Evolutionary conservation across 768 basidiomycete genomes (phyloP).

Genomic region (Galerina marginata): DNA sequence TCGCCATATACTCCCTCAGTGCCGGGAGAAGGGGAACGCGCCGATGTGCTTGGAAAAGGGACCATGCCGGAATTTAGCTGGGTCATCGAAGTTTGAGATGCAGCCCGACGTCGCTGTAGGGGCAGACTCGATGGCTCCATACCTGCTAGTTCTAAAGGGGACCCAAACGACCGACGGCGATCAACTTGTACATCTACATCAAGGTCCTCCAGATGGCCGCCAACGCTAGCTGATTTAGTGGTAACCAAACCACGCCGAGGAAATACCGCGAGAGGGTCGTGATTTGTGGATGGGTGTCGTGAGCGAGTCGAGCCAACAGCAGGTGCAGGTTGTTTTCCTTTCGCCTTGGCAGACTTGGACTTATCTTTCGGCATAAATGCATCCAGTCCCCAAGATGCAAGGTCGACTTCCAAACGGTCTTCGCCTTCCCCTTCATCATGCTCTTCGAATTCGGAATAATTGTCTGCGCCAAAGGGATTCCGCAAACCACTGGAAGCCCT

Average conservation of each 20-base stretch:
- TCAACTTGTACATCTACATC: constrained; percentile 27
- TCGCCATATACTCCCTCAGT: constrained; percentile 20
- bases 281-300: constrained; percentile 47
- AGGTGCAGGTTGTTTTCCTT: constrained; percentile 47
- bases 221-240: constrained; percentile 68
- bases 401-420: constrained; percentile 73
- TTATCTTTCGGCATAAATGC: constrained; percentile 77
- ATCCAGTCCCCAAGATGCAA: constrained; percentile 85
- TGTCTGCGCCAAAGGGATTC: constrained; percentile 78
- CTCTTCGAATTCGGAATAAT: constrained; percentile 58
- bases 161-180: constrained; percentile 63
- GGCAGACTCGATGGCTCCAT: constrained; percentile 46
- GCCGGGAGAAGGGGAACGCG: constrained; percentile 54
- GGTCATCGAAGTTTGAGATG: constrained; percentile 53
- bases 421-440: constrained; percentile 50
- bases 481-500: constrained; percentile 61
- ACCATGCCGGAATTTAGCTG: constrained; percentile 47
- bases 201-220: constrained; percentile 59
- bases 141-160: constrained; percentile 58
- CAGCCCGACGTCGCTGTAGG: constrained; percentile 51
- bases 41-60: constrained; percentile 67
- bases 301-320: constrained; percentile 46
- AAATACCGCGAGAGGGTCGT: constrained; percentile 37
- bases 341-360: constrained; percentile 45
- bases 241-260: constrained; percentile 46